A percentile compares a stretch with the other conserved stretches of the same genome.
Conservation (phyloP, 148 eudicot species). For the Chenopodium suecicum region DNA sequence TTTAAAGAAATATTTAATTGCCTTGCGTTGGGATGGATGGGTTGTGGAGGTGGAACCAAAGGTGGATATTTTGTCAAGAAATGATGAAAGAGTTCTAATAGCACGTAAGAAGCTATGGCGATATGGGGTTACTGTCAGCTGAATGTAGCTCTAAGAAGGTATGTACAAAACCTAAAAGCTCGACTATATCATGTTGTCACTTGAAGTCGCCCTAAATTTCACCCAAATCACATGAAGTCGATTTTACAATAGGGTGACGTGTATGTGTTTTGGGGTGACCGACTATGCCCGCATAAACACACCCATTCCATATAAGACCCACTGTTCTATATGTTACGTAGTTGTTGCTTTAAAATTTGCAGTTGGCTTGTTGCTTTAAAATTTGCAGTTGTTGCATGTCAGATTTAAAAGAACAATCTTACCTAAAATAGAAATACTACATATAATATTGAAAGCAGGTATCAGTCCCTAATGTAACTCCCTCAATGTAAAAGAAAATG, state of each 20-base stretch:
- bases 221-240: neutral
- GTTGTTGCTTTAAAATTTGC: neutral
- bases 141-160: slow-evolving; percentile 30
- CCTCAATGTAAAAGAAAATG: neutral
- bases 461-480: neutral
- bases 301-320: neutral
- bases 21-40: slow-evolving; percentile 59
- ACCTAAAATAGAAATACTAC: neutral
- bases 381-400: neutral
- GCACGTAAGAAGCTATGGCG: slow-evolving; percentile 59
- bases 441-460: neutral
- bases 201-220: neutral
- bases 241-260: too few relatives aligned
- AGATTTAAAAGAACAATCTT: neutral
- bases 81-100: slow-evolving; percentile 66
- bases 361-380: neutral
- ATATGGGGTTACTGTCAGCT: slow-evolving; percentile 29
- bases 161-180: neutral
- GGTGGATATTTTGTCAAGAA: slow-evolving; percentile 53
- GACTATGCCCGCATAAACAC: neutral
- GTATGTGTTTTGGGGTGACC: neutral
- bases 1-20: slow-evolving; percentile 30
- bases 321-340: neutral
- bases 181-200: neutral
- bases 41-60: slow-evolving; percentile 61